Evolutionary conservation across 345 rosid species (phyloP), one percentile per base, ranked within the genome.

Genomic region (Lenwebbia sp.): DNA sequence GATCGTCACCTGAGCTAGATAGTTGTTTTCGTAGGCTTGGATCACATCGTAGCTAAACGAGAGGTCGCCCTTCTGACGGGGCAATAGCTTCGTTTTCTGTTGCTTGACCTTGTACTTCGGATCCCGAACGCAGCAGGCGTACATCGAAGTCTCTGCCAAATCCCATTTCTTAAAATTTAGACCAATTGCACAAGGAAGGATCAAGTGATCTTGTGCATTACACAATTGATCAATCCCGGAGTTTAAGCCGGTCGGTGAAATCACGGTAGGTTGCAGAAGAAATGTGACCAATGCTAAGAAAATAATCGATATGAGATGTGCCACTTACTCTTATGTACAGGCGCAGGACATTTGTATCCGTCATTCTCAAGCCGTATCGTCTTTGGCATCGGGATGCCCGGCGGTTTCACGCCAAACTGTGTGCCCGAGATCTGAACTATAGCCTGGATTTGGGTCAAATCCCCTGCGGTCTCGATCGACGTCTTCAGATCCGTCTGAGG

Each of bases 381-480:
- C 88, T 90, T 94, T 0, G 99, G 99, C 99, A 96, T 91, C 0
- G 99, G 99, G 4, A 89, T 83, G 17, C 54, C 93, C 1, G 94
- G 90, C 13, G 91, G 91, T 60, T 88, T 89, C 49, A 96, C 86
- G 5, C 99, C 99, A 19, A 96, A 97, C 90, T 91, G 92, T 0
- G 99, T 95, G 15, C 99, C 99, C 1, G 88, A 88, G 54, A 97
- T 88, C 83, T 93, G 90, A 49, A 96, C 90, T 87, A 87, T 86
- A 0, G 89, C 92, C 4, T 94, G 86, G 82, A 97, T 97, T 92
- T 95, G 98, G 55, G 84, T 87, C 82, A 85, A 86, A 89, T 97
- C 99, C 28, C 95, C 98, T 0, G 99, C 99, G 0, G 99, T 97
- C 15, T 94, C 96, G n/a, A 94, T 92, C 0, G 99, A 87, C 1